phyloP scores from a whole-genome alignment of 73 alveolate species.

The Uronychia setigera region DNA sequence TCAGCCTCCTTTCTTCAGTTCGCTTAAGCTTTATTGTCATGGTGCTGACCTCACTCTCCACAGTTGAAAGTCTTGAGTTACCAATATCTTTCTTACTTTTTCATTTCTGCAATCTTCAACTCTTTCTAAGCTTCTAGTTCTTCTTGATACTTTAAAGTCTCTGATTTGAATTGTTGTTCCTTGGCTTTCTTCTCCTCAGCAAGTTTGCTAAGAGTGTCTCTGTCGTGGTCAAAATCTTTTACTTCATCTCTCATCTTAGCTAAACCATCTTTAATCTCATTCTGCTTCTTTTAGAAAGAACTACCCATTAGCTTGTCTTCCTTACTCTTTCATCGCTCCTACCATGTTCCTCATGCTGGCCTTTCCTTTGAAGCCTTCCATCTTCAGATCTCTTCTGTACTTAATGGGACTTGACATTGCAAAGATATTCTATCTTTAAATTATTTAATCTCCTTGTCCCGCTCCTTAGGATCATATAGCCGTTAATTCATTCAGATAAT shows the following conservation, averaged over 20 bases:
- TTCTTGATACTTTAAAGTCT: neutral
- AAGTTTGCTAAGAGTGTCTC: neutral
- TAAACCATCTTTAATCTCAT: neutral
- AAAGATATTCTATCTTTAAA: neutral
- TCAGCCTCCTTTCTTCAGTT: neutral
- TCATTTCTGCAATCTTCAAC: neutral
- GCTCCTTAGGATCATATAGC: too few relatives aligned
- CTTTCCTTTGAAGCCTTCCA: neutral
- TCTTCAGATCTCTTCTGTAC: neutral
- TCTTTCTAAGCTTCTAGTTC: neutral
- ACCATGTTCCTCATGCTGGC: neutral
- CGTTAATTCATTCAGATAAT: too few relatives aligned
- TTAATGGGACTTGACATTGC: neutral
- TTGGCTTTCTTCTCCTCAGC: neutral
- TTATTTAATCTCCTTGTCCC: too few relatives aligned
- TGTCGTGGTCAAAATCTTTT: constrained; percentile 10
- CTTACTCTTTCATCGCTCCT: neutral
- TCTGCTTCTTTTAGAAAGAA: neutral
- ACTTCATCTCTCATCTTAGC: constrained; percentile 2
- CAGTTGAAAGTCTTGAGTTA: neutral
- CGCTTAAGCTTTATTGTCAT: neutral
- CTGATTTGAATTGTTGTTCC: neutral
- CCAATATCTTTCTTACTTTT: neutral
- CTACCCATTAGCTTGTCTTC: neutral
- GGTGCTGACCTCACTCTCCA: neutral